Base-by-base conservation (phyloP, 2,329 filamentous ascomycete genomes). In the Pseudocercospora eumusae region DNA sequence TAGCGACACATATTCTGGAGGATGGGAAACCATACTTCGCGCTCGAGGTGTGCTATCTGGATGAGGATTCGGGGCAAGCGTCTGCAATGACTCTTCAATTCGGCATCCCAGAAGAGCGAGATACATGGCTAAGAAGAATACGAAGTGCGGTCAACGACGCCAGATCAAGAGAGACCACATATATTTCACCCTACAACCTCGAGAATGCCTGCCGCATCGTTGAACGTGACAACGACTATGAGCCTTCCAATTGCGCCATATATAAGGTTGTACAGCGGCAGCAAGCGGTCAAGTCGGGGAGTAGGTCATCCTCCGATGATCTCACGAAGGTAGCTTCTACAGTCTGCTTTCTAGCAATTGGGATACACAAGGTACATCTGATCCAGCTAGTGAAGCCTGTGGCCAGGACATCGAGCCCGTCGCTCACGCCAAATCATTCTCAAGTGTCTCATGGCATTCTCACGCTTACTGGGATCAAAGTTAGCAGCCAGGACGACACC, bases 271-370 rank as follows among this genome's bases (percentile, higher is more conserved):
- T 89, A 25, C 84, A 88, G 70, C 83, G 87, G 64, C 80, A 83
- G n/a, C 76, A 81, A 11, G 79, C 80, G 66, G 59, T 66, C 18
- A 88, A 87, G 74, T 78, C 80, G 18, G 76, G 78, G 31, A 78
- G 80, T 33, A 79, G 84, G 58, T 82, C 85, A 2, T 88, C 88
- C 7, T 83, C 84, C 15, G 88, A 90, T 62, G 88, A 90, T 67
- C 74, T 90, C 47, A 81, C 85, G 54, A 90, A 89, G 70, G 75
- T 87, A 27, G 82, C 83, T 42, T 85, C 86, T 9, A 85, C 83
- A 9, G 83, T 88, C 23, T 89, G 85, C 74, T 89, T 89, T 71
- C 80, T 91, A 64, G 87, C 84, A 6, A 82, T 91, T 71, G 88
- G 88, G 20, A 81, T 88, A 31, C 86, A 90, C 76, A 88, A 88